phyloP scores from a whole-genome alignment of 2,329 filamentous ascomycete species.

The Diaporthe nobilis region DNA sequence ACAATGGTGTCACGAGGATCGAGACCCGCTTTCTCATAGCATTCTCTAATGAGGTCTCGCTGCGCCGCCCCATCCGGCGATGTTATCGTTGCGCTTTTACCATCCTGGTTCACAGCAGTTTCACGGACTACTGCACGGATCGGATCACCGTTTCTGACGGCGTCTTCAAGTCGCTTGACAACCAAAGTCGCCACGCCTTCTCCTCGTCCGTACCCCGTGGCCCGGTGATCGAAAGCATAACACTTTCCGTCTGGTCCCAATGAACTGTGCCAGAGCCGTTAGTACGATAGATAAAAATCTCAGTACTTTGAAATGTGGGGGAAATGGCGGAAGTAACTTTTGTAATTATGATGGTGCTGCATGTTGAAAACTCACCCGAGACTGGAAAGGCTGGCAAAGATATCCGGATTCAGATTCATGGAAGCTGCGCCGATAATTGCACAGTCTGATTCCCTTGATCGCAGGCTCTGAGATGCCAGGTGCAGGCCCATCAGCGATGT shows the following conservation, averaged over 20 bases:
- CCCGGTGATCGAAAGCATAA: neutral
- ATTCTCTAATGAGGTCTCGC: slow-evolving; percentile 58
- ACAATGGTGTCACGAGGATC: slow-evolving; percentile 56
- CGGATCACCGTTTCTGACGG: slow-evolving; percentile 40
- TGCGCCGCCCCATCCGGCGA: neutral
- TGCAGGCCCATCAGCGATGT: slow-evolving; percentile 53
- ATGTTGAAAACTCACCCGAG: neutral
- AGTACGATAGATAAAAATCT: too few relatives aligned
- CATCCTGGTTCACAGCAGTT: slow-evolving; percentile 49
- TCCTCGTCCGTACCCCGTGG: slow-evolving; percentile 9
- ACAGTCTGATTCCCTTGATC: neutral
- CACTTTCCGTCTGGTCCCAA: slow-evolving; percentile 28
- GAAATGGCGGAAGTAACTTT: too few relatives aligned
- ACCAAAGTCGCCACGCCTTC: neutral
- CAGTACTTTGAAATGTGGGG: too few relatives aligned
- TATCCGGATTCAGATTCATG: slow-evolving; percentile 45
- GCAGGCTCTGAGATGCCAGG: neutral
- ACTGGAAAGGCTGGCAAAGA: neutral
- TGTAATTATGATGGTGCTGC: too few relatives aligned
- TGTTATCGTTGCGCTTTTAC: slow-evolving; percentile 48
- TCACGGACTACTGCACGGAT: slow-evolving; percentile 30
- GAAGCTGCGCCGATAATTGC: slow-evolving; percentile 46
- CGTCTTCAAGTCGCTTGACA: slow-evolving; percentile 5
- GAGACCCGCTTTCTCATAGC: slow-evolving; percentile 62
- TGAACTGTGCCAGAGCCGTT: neutral